Percentiles rank a stretch among this genome's conserved stretches.
phyloP scores from a whole-genome alignment of 805 yeast species.

The Kregervanrija delftensis region DNA sequence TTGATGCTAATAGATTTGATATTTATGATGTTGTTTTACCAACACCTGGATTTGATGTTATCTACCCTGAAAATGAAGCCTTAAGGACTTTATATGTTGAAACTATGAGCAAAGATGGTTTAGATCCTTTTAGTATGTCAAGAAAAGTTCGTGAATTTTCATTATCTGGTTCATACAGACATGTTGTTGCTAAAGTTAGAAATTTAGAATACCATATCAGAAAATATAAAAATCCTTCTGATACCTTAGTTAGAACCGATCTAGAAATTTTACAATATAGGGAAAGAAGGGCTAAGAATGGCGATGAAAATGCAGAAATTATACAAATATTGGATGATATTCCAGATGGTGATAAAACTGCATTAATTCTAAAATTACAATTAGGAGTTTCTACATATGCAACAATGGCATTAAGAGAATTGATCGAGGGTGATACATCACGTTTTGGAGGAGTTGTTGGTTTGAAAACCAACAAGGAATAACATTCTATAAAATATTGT shows the following conservation, averaged over 20 bases:
- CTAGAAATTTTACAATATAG: slow-evolving; percentile 41
- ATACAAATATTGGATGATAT: slow-evolving; percentile 26
- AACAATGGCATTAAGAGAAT: slow-evolving; percentile 93
- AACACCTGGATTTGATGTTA: slow-evolving; percentile 93
- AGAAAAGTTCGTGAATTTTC: slow-evolving; percentile 85
- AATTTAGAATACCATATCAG: slow-evolving; percentile 55
- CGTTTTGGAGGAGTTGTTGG: slow-evolving; percentile 22
- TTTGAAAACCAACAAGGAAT: slow-evolving; percentile 7
- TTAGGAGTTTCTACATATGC: slow-evolving; percentile 89
- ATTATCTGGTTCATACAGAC: slow-evolving; percentile 83
- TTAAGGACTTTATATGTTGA: slow-evolving; percentile 57
- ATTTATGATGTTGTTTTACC: slow-evolving; percentile 88
- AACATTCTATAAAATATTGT: too few species aligned
- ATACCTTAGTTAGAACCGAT: slow-evolving; percentile 77
- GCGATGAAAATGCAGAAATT: slow-evolving; percentile 7
- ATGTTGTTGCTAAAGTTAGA: slow-evolving; percentile 58
- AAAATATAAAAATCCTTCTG: slow-evolving; percentile 55
- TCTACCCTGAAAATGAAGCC: slow-evolving; percentile 66
- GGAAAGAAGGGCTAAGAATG: slow-evolving; percentile 12
- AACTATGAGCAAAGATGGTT: slow-evolving; percentile 71
- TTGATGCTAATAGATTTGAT: slow-evolving; percentile 47
- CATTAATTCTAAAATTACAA: slow-evolving; percentile 69
- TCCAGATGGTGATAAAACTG: slow-evolving; percentile 44
- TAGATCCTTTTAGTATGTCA: slow-evolving; percentile 81
- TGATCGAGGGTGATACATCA: slow-evolving; percentile 67